Base-by-base conservation (phyloP, 2,329 filamentous ascomycete species). In the Zymoseptoria brevis region DNA sequence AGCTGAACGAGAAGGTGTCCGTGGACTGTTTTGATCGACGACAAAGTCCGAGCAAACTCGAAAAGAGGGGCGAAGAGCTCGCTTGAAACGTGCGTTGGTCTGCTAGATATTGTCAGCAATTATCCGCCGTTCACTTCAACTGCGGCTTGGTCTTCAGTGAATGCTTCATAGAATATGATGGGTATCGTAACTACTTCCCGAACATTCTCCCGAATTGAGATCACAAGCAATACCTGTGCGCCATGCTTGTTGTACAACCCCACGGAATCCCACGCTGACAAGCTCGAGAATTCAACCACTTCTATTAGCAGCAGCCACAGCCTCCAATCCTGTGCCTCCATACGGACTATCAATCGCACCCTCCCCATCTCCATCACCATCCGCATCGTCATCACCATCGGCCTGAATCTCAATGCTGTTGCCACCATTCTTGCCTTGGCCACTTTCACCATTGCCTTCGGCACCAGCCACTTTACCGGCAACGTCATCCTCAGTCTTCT, bases 401-500 rank as follows among this genome's bases (percentile, higher is more conserved):
- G 64, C 64, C 19, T 56, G 54, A 11, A 62, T 59, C 55, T 64
- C 62, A 30, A 65, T 64, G 9, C 60, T 22, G 22, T 65, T 57
- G 54, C 58, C 30, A 16, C 59, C 58, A 55, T 58, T 19, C 9
- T 52, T 58, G 13, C 54, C 53, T 8, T 24, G 53, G 2, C 8
- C 53, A 21, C 13, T 16, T 30, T 21, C 63, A 45, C 60, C 58
- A 16, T 54, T 64, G 22, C 29, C 57, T 26, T 58, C 58, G 51
- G 64, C 55, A 9, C 60, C 59, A 19, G 61, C 57, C 30, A 30
- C 24, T 16, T 56, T 45, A 13, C 13, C 50, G 48, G 56, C 53
- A 35, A 50, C 57, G 19, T 60, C 60, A 50, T 62, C 54, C 7
- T 64, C 68, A 50, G 76, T 75, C 50, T 75, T 72, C 55, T 75